phyloP scores from a whole-genome alignment of 148 eudicot species.

The Talinum fruticosum region DNA sequence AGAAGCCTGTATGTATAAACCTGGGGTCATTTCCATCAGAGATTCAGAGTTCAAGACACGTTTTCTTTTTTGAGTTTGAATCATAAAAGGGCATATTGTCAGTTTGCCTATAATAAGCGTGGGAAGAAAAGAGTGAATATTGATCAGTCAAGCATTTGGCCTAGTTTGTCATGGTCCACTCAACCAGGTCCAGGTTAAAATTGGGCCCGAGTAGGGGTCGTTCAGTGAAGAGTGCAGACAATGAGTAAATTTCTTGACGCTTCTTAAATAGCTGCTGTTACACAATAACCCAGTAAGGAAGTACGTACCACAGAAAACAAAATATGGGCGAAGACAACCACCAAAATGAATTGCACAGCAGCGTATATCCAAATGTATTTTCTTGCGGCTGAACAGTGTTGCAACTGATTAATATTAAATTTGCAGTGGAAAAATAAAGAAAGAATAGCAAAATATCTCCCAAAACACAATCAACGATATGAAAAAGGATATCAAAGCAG shows the following conservation, averaged over 20 bases:
- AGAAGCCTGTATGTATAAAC: no score
- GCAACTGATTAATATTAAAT: neutral
- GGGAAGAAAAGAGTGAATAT: neutral
- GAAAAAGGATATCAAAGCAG: slow-evolving; percentile 9
- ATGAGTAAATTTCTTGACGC: neutral
- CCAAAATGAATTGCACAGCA: slow-evolving; percentile 58
- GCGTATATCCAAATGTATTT: slow-evolving; percentile 85
- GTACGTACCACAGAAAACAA: slow-evolving; percentile 60
- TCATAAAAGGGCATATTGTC: neutral
- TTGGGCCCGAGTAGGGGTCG: neutral
- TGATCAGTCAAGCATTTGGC: neutral
- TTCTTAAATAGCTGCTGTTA: neutral
- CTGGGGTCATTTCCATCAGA: neutral
- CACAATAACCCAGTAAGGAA: slow-evolving; percentile 4
- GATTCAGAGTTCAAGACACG: neutral
- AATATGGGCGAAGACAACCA: slow-evolving; percentile 67
- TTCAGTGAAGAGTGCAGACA: neutral
- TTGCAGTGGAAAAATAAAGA: neutral
- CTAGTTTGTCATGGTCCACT: neutral
- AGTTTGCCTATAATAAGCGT: neutral
- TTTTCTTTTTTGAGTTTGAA: no score
- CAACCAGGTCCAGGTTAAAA: neutral
- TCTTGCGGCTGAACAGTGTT: slow-evolving; percentile 53
- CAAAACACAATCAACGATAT: slow-evolving; percentile 7
- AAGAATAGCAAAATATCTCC: neutral